Base-by-base conservation (phyloP, 1,139 yeast genomes). In the Candida dubliniensis region DNA sequence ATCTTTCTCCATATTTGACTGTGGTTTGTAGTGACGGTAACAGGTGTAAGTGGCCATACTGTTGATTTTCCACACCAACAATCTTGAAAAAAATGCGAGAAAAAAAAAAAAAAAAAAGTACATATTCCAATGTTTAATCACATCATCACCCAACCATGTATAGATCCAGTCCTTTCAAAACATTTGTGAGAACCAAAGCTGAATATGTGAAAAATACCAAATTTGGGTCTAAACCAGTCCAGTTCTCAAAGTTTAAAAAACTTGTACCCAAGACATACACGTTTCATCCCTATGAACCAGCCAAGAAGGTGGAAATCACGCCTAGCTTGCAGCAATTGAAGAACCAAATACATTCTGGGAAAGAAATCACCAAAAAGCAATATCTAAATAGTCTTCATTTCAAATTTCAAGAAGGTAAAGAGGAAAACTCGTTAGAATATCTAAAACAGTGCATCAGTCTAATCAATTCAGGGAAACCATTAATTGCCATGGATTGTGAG, bases 401-500 rank as follows among this genome's bases (percentile, higher is more conserved):
- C 38, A 35, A 47, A 8, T 54, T 63, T 37, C 41, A 41, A 24
- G 53, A 53, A 7, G 58, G 49, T 8, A 49, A 48, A 10, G 48
- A 49, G 23, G 55, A 51, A 8, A 37, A 31, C 9, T 54, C 60
- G 13, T 33, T 57, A 11, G 42, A 42, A 2, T 42, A 46, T n/a
- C 57, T 73, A 35, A 51, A 53, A 38, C 33, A 50, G 1, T 51
- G 59, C 34, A 63, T 74, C 60, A 51, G 57, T 11, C 45, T 54
- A 31, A 64, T 71, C 1, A 65, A 64, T 42, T 54, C 61, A 6
- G 57, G 65, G 14, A 58, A 67, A 27, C 74, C 76, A 0, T 62
- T 82, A 14, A 64, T 84, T 14, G 72, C 84, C 10, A 63, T 87
- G 27, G 95, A 87, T 58, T 70, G 84, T 14, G 95, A 87, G 60